Percentiles rank a stretch among this genome's conserved stretches.
Conservation (phyloP, 2,329 filamentous ascomycete species). For the Dendryphion nanum region DNA sequence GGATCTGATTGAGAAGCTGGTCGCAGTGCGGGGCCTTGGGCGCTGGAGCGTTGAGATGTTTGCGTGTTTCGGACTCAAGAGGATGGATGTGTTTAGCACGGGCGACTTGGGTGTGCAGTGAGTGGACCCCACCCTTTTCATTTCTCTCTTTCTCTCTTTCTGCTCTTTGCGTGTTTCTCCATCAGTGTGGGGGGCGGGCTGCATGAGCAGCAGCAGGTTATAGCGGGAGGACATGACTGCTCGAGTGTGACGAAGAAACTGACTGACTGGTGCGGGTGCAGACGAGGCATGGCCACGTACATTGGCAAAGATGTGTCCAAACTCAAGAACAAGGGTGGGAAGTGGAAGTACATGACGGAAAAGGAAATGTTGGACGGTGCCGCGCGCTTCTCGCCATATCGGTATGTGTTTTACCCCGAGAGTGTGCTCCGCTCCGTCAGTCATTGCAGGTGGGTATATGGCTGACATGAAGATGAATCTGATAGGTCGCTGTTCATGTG, state of each 20-base stretch:
- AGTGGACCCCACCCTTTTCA: constrained; percentile 28
- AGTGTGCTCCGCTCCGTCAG: too few species aligned
- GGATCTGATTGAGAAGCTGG: constrained; percentile 77
- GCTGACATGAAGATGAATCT: neutral
- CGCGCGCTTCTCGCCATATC: constrained; percentile 78
- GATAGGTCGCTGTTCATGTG: constrained; percentile 87
- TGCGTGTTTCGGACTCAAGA: constrained; percentile 89
- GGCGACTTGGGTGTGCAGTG: constrained; percentile 90
- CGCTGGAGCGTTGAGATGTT: constrained; percentile 96
- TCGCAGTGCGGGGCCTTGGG: constrained; percentile 82
- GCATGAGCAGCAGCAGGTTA: too few species aligned
- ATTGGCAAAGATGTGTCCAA: constrained; percentile 79
- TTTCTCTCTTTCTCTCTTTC: too few species aligned
- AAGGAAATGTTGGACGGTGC: constrained; percentile 85
- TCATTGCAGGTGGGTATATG: too few species aligned
- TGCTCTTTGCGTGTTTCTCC: too few species aligned
- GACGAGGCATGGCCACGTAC: constrained; percentile 85
- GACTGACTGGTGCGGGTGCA: too few species aligned
- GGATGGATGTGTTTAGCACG: constrained; percentile 88
- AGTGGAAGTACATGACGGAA: constrained; percentile 89
- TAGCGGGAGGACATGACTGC: too few species aligned
- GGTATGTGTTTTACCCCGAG: constrained; percentile 46
- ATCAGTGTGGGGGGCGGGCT: too few species aligned
- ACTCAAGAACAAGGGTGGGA: constrained; percentile 74
- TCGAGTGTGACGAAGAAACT: too few species aligned